Base-by-base conservation (phyloP, 1,139 yeast species). In the Chernovozyma sophiae-reginae region DNA sequence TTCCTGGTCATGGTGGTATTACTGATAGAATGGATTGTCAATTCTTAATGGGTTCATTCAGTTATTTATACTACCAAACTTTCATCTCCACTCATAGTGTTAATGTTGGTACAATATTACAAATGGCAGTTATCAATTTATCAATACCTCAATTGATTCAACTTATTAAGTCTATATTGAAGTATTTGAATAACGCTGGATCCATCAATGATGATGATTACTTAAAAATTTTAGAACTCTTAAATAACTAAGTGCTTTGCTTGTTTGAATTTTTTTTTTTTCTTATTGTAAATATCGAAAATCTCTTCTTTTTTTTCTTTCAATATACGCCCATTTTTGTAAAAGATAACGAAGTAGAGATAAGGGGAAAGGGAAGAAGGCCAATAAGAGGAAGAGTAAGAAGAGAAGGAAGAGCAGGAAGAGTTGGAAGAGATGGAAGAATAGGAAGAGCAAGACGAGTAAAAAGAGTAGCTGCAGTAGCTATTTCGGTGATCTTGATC, bases 21-120 rank as follows among this genome's bases (percentile, higher is more conserved):
- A 90, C 97, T 24, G 99, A 92, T 60, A 78, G 99, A 64, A 83
- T 92, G 71, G 99, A 92, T 65, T 92, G 99, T 63, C 98, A 92
- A 63, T 92, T 92, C 57, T 70, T 92, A 49, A 92, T 92, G 97
- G 99, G 98, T 10, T 87, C 96, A 30, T 92, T 92, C 58, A 77
- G 94, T 32, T 90, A 89, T 57, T 72, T 92, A 47, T 92, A 92
- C 67, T 90, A 83, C 59, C 97, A 90, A 61, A 86, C 96, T 2
- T 92, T 92, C 58, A 77, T 92, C 48, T 81, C 95, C 31, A 77
- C 79, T 34, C 77, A 78, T 48, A 83, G 81, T 58, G 71, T 82
- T 45, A 80, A 79, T 43, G 80, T 85, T 42, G 90, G 87, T 28
- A 74, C 82, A 20, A 65, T 90, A 22, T 65, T 90, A 39, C 95